phyloP scores from a whole-genome alignment of 2,329 filamentous ascomycete species.

The Trichoderma afroharzianum region DNA sequence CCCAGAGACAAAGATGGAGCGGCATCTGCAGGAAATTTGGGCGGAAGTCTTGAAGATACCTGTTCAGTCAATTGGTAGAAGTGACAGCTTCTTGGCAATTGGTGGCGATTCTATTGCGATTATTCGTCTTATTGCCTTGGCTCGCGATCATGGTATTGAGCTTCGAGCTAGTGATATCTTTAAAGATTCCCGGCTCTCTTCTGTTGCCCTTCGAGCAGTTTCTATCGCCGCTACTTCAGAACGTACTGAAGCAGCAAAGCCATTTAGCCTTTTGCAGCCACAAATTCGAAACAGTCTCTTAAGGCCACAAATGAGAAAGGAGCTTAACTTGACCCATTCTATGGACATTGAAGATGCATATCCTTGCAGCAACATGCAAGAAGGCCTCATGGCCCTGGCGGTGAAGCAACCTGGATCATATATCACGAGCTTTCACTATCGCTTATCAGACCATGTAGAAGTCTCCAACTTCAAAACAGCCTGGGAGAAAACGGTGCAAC shows the following conservation, averaged over 20 bases:
- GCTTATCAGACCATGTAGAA: conserved; percentile 22
- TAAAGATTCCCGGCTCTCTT: not conserved
- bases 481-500: conserved; percentile 20
- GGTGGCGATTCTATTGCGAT: conserved; percentile 17
- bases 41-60: not conserved
- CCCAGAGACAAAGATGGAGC: conserved; percentile 8
- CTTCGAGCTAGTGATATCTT: not conserved
- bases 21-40: not conserved
- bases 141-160: not conserved
- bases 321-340: not conserved
- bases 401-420: conserved; percentile 32
- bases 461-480: conserved; percentile 18
- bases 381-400: conserved; percentile 28
- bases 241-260: not conserved
- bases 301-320: not conserved
- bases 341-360: conserved; percentile 21
- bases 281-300: not conserved
- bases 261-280: not conserved
- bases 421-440: conserved; percentile 28
- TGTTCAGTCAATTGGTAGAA: not conserved
- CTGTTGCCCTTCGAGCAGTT: not conserved
- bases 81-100: conserved; percentile 17
- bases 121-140: conserved; percentile 1
- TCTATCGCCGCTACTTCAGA: not conserved
- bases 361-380: conserved; percentile 22